A percentile compares a stretch with the other conserved stretches of the same genome.
Conservation (phyloP, 768 basidiomycete species). For the Cystofilobasidium capitatum region DNA sequence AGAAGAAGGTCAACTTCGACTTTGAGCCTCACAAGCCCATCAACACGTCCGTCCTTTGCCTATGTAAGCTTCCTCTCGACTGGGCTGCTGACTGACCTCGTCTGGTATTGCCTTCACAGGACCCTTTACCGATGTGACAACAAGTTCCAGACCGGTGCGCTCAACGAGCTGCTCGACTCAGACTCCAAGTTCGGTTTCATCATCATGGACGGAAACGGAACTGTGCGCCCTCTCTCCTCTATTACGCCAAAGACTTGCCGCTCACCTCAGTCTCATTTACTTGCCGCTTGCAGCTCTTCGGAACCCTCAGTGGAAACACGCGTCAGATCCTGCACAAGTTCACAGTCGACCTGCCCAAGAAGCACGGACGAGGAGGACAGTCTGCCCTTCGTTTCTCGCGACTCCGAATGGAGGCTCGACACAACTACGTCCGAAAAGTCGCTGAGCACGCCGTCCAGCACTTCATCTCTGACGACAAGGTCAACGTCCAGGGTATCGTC, state of each 20-base stretch:
- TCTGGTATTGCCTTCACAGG: constrained; percentile 43
- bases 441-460: constrained; percentile 95
- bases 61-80: background rate
- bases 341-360: constrained; percentile 97
- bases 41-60: constrained; percentile 64
- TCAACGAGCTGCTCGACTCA: constrained; percentile 90
- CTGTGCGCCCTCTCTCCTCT: constrained; percentile 40
- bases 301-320: constrained; percentile 89
- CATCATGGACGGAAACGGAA: constrained; percentile 74
- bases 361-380: constrained; percentile 97
- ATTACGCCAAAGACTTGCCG: background rate
- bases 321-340: constrained; percentile 97
- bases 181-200: constrained; percentile 98
- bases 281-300: constrained; percentile 53
- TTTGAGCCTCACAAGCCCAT: constrained; percentile 98
- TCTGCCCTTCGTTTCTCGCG: constrained; percentile 99
- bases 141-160: constrained; percentile 97
- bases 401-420: constrained; percentile 95
- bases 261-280: background rate
- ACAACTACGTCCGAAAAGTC: constrained; percentile 99
- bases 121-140: constrained; percentile 99
- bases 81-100: constrained; percentile 14
- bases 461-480: constrained; percentile 95
- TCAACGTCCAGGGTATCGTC: constrained; percentile 92
- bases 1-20: constrained; percentile 98